These are phyloP conservation scores for Gamarada debralockiae DNA, from an alignment of 495 filamentous ascomycete species.

Conservation along the genomic window DNA sequence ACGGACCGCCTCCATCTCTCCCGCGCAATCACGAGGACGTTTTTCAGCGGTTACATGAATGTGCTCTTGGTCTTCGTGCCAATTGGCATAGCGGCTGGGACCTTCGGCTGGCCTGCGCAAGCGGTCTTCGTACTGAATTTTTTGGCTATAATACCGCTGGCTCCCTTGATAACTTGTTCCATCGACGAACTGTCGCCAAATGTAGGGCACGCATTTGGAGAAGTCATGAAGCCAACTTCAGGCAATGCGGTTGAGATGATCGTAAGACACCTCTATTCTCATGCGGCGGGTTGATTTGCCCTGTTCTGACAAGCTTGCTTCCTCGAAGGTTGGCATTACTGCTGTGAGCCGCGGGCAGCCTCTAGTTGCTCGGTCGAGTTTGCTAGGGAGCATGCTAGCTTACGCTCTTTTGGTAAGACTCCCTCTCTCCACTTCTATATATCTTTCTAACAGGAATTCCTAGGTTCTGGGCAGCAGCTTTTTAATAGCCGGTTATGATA, in stretches of 20 bases:
- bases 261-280: conserved; percentile 32
- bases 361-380: too few relatives aligned
- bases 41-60: conserved; percentile 7
- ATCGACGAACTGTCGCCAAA: background rate
- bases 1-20: too few relatives aligned
- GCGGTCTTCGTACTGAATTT: conserved; percentile 29
- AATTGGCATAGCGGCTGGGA: conserved; percentile 72
- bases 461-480: too few relatives aligned
- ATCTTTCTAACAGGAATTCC: too few relatives aligned
- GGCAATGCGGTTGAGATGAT: conserved; percentile 6
- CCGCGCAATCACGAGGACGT: background rate
- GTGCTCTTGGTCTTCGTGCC: conserved; percentile 59
- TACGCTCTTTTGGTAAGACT: too few relatives aligned
- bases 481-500: too few relatives aligned
- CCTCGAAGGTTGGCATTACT: background rate
- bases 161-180: conserved; percentile 3
- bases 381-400: too few relatives aligned
- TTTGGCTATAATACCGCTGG: conserved; percentile 6
- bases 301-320: too few relatives aligned
- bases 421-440: too few relatives aligned
- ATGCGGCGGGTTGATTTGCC: too few relatives aligned
- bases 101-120: conserved; percentile 61
- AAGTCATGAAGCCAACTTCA: background rate
- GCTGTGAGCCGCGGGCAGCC: conserved; percentile 4
- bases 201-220: background rate